A percentile compares a stretch with the other conserved stretches of the same genome.
These are phyloP conservation scores for Tylopilus cervinicoccineus DNA, from an alignment of 768 basidiomycete species.

Conservation along the genomic window DNA sequence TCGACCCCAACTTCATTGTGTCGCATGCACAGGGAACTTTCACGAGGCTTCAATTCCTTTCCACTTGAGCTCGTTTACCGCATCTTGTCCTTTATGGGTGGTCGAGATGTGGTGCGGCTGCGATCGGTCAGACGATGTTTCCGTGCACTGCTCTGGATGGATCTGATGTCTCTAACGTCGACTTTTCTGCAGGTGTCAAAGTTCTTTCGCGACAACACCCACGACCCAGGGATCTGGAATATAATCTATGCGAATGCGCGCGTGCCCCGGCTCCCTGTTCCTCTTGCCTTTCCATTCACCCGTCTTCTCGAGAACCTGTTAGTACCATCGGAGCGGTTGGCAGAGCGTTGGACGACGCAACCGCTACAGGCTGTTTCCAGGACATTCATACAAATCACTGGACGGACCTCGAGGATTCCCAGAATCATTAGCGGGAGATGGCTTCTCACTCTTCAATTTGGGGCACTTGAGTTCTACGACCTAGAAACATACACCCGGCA, in stretches of 20 bases:
- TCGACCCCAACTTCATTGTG: too few relatives aligned
- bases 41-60: too few relatives aligned
- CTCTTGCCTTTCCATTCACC: constrained; percentile 3
- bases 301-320: constrained; percentile 7
- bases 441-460: constrained; percentile 3
- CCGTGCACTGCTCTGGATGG: too few relatives aligned
- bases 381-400: neutral
- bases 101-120: too few relatives aligned
- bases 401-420: neutral
- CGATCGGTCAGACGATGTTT: too few relatives aligned
- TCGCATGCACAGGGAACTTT: too few relatives aligned
- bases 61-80: too few relatives aligned
- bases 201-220: neutral
- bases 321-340: constrained; percentile 4
- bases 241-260: constrained; percentile 1
- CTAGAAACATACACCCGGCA: constrained; percentile 1
- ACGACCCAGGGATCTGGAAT: constrained; percentile 5
- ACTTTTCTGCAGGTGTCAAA: constrained; percentile 4
- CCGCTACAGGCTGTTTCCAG: constrained; percentile 2
- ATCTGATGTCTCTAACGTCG: too few relatives aligned
- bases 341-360: constrained; percentile 3
- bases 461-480: neutral
- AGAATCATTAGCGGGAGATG: constrained; percentile 5
- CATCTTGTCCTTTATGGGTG: too few relatives aligned
- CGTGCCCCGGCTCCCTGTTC: constrained; percentile 7